Evolutionary conservation across 169 alveolate genomes (phyloP), one percentile per base, ranked within the genome.

Genomic region (Eimeria maxima): DNA sequence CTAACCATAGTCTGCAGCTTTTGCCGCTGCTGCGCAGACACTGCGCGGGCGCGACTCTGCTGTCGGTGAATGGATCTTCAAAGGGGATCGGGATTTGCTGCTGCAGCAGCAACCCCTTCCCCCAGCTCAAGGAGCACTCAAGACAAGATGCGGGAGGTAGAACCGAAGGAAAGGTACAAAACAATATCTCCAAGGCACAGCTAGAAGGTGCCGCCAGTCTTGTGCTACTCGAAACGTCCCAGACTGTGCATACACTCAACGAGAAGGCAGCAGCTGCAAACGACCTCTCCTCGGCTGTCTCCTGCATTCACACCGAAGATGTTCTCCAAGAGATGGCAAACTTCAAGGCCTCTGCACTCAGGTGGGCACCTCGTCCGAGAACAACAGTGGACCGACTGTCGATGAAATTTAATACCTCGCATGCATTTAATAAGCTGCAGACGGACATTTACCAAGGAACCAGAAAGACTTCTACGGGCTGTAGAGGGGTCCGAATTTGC

Each of bases 201-300:
- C 53, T 5, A 50, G 90, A 50, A 47, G 90, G 90, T 4, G 90
- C 90, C 3, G 95, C 55, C 11, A 92, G 84, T 50, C 29, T 76
- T 16, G 92, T 92, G 69, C 18, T 92, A 81, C 50, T 92, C 47
- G 95, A 92, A 50, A 47, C 86, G 22, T 84, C 95, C 24, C 91
- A 33, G 42, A 44, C 84, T n/a, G 44, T 63, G 53, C 69, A 84
- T 24, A 67, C 50, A 3, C 91, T 92, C 38, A 84, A 65, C 57
- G 84, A 76, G 20, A 44, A 74, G 50, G 88, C 73, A 20, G 84
- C 81, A 0, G 73, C 65, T 2, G 88, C 83, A 55, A 92, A 92
- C 53, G 57, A 80, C 4, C 71, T 92, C 13, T 24, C 63, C 8
- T 50, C 47, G 27, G 69, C 71, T 20, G 90, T 80, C 13, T 47